Evolutionary conservation across 805 yeast species (phyloP).

Genomic region (Sugiyamaella qingdaonensis): DNA sequence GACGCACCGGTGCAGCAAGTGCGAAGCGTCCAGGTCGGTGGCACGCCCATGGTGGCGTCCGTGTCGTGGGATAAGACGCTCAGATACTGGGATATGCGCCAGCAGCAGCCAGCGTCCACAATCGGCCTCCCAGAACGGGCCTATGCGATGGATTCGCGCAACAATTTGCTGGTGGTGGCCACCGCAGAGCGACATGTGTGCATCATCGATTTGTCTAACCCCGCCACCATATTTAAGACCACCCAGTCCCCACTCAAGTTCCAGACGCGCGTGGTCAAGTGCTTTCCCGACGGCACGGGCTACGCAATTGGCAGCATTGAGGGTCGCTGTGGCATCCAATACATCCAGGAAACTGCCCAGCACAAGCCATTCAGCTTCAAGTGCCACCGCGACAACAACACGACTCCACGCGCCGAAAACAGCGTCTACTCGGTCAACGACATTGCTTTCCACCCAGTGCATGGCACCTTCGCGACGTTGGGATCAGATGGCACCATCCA

Average conservation of each 20-base stretch:
- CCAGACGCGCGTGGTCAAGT: slow-evolving; percentile 79
- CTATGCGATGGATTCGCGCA: slow-evolving; percentile 79
- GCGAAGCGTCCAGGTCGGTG: slow-evolving; percentile 74
- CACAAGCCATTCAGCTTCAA: slow-evolving; percentile 75
- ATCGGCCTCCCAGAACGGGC: slow-evolving; percentile 85
- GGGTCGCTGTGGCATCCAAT: slow-evolving; percentile 93
- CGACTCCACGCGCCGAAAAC: slow-evolving; percentile 52
- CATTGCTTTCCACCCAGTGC: slow-evolving; percentile 79
- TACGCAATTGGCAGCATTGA: slow-evolving; percentile 91
- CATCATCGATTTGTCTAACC: slow-evolving; percentile 70
- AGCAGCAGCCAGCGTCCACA: slow-evolving; percentile 70
- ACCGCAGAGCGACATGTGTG: slow-evolving; percentile 85
- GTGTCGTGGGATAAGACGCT: slow-evolving; percentile 97
- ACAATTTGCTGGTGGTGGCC: slow-evolving; percentile 82
- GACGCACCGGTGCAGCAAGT: slow-evolving; percentile 74
- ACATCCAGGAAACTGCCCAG: slow-evolving; percentile 63
- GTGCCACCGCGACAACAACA: slow-evolving; percentile 78
- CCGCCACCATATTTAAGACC: slow-evolving; percentile 74
- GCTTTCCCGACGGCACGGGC: slow-evolving; percentile 90
- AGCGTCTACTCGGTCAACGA: slow-evolving; percentile 75
- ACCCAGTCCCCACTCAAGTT: slow-evolving; percentile 74
- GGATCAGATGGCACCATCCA: slow-evolving; percentile 93
- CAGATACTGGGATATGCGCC: slow-evolving; percentile 91
- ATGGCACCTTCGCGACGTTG: slow-evolving; percentile 89
- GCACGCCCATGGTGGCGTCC: slow-evolving; percentile 75